Conservation (phyloP, 2,329 filamentous ascomycete genomes). For the Byssoonygena ceratinophila region DNA sequence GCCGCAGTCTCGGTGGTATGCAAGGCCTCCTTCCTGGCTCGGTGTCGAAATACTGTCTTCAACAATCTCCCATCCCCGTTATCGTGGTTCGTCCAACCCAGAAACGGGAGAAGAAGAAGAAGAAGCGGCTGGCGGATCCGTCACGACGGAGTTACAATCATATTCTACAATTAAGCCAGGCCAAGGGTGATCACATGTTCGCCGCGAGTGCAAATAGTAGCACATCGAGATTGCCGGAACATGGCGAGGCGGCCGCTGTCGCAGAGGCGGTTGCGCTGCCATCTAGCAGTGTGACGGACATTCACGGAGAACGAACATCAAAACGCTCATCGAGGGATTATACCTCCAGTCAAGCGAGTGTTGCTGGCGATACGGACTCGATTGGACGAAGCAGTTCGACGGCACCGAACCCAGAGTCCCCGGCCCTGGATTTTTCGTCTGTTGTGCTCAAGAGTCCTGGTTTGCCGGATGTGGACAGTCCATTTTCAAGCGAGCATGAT, state of each 20-base stretch:
- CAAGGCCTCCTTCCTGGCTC: slow-evolving; percentile 79
- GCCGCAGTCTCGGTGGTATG: slow-evolving; percentile 71
- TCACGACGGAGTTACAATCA: slow-evolving; percentile 63
- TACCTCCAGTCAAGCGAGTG: slow-evolving; percentile 1
- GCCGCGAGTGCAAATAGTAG: slow-evolving; percentile 41
- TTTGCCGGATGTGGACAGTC: slow-evolving; percentile 9
- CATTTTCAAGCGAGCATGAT: slow-evolving; percentile 1
- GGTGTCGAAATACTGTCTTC: slow-evolving; percentile 87
- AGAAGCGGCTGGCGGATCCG: slow-evolving; percentile 69
- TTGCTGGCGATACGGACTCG: slow-evolving; percentile 11
- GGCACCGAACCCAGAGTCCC: slow-evolving; percentile 9
- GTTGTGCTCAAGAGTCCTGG: slow-evolving; percentile 16
- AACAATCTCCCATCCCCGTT: slow-evolving; percentile 85
- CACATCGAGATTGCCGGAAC: slow-evolving; percentile 36
- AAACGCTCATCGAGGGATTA: slow-evolving; percentile 6
- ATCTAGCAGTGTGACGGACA: slow-evolving; percentile 9
- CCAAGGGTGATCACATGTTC: slow-evolving; percentile 43
- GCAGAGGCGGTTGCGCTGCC: slow-evolving; percentile 40
- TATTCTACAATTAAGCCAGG: slow-evolving; percentile 58
- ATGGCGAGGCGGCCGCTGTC: slow-evolving; percentile 43
- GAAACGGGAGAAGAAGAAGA: slow-evolving; percentile 81
- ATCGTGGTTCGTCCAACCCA: slow-evolving; percentile 81
- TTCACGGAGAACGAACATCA: slow-evolving; percentile 1
- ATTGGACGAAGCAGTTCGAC: slow-evolving; percentile 8
- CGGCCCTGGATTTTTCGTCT: slow-evolving; percentile 6